A percentile compares a stretch with the other conserved stretches of the same genome.
These are phyloP conservation scores for Suillus discolor DNA, from an alignment of 768 basidiomycete species.

Conservation along the genomic window DNA sequence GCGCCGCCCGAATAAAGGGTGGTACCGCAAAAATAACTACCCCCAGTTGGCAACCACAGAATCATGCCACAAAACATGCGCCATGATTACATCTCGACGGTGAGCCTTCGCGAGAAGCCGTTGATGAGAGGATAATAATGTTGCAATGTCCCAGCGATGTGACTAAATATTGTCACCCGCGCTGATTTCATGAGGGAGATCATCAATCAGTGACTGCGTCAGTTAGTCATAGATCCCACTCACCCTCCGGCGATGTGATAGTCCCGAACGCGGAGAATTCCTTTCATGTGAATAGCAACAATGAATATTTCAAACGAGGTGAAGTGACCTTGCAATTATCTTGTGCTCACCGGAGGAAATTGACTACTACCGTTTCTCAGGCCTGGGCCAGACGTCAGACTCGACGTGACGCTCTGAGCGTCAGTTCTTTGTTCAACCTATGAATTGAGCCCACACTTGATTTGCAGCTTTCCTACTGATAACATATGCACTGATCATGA, in stretches of 20 bases:
- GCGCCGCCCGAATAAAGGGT: conserved; percentile 14
- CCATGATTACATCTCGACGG: neutral
- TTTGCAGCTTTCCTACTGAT: neutral
- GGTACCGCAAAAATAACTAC: conserved; percentile 12
- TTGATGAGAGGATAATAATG: neutral
- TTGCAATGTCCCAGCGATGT: neutral
- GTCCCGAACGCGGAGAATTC: conserved; percentile 34
- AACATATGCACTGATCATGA: neutral
- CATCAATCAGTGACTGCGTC: neutral
- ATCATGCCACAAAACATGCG: neutral
- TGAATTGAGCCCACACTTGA: neutral
- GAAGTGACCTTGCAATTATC: too few species aligned
- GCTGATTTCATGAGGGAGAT: neutral
- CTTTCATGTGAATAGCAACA: conserved; percentile 13
- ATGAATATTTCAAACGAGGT: too few species aligned
- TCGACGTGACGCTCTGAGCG: neutral
- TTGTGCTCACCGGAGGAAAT: neutral
- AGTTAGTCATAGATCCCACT: conserved; percentile 29
- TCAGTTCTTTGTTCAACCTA: neutral
- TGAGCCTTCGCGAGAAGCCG: neutral
- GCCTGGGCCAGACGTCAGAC: neutral
- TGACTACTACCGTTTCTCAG: neutral
- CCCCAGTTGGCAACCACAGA: neutral
- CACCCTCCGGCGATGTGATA: conserved; percentile 34
- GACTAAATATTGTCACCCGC: neutral